A percentile compares a stretch with the other conserved stretches of the same genome.
Conservation (phyloP, 2,329 filamentous ascomycete species). For the Nigrospora sphaerica region DNA sequence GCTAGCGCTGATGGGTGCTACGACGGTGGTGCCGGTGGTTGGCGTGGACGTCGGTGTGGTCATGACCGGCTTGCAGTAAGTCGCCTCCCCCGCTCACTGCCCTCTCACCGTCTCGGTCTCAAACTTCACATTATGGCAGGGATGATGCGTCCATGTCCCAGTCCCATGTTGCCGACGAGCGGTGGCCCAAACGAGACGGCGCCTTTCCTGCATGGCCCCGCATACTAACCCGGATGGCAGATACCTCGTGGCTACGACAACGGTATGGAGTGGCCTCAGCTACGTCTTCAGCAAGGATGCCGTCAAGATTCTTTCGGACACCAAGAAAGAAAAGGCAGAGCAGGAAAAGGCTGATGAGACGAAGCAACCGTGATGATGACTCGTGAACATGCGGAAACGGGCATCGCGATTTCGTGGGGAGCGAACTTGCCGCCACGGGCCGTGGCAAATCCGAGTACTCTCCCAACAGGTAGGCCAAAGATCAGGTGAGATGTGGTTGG, state of each 20-base stretch:
- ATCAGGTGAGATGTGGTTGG: too few relatives aligned
- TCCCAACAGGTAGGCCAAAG: too few relatives aligned
- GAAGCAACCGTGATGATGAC: background rate
- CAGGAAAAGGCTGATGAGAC: background rate
- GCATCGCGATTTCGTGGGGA: too few relatives aligned
- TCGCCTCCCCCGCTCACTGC: conserved; percentile 10
- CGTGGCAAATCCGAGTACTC: too few relatives aligned
- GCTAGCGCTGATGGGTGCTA: conserved; percentile 75
- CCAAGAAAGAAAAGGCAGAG: conserved; percentile 12
- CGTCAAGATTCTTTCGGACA: conserved; percentile 67
- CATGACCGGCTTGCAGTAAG: conserved; percentile 59
- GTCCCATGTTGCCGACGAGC: too few relatives aligned
- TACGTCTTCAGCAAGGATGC: conserved; percentile 89
- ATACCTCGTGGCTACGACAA: conserved; percentile 81
- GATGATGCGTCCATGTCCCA: too few relatives aligned
- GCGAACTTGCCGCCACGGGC: too few relatives aligned
- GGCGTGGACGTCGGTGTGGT: conserved; percentile 46
- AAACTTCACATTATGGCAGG: background rate
- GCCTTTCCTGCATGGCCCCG: too few relatives aligned
- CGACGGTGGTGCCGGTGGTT: conserved; percentile 73
- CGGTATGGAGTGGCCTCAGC: conserved; percentile 87
- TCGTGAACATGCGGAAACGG: too few relatives aligned
- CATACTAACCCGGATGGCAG: conserved; percentile 38
- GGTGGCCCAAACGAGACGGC: too few relatives aligned
- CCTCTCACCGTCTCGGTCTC: conserved; percentile 2